These are phyloP conservation scores for Mangifera indica DNA, from an alignment of 345 rosid genomes.

Conservation along the genomic window DNA sequence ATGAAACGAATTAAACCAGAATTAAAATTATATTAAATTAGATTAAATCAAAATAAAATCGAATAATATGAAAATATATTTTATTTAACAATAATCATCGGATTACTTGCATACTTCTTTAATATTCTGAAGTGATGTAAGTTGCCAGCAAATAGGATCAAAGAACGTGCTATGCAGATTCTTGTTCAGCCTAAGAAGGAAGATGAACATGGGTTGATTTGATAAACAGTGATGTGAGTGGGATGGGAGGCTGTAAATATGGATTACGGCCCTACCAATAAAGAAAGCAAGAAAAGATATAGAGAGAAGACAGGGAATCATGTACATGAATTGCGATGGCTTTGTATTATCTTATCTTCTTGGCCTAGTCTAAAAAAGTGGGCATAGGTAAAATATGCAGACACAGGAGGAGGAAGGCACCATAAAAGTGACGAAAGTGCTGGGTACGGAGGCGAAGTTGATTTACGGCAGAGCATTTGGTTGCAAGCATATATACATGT, in stretches of 20 bases:
- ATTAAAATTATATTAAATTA: too few species aligned
- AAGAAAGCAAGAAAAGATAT: conserved; percentile 22
- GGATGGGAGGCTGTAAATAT: conserved; percentile 18
- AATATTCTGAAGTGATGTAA: conserved; percentile 1
- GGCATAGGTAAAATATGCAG: conserved; percentile 25
- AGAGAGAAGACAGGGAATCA: conserved; percentile 1
- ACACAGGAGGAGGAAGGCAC: conserved; percentile 24
- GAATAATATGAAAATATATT: too few species aligned
- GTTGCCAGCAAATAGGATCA: conserved; percentile 6
- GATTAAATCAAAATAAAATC: too few species aligned
- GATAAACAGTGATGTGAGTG: conserved; percentile 26
- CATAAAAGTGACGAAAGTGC: conserved; percentile 28
- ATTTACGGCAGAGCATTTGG: conserved; percentile 28
- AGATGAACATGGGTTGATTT: conserved; percentile 26
- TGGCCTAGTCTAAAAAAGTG: conserved; percentile 14
- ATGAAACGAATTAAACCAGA: too few species aligned
- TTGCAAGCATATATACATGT: conserved; percentile 14
- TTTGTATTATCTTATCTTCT: conserved; percentile 11
- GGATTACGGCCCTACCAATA: conserved; percentile 28
- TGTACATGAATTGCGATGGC: conserved; percentile 11
- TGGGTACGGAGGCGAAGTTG: conserved; percentile 40
- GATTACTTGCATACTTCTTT: neutral
- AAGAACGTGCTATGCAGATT: conserved; percentile 15
- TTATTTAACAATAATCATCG: too few species aligned
- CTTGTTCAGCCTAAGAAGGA: conserved; percentile 10